Evolutionary conservation across 331 rosid species (phyloP).

Genomic region (Prunus yedoensis): DNA sequence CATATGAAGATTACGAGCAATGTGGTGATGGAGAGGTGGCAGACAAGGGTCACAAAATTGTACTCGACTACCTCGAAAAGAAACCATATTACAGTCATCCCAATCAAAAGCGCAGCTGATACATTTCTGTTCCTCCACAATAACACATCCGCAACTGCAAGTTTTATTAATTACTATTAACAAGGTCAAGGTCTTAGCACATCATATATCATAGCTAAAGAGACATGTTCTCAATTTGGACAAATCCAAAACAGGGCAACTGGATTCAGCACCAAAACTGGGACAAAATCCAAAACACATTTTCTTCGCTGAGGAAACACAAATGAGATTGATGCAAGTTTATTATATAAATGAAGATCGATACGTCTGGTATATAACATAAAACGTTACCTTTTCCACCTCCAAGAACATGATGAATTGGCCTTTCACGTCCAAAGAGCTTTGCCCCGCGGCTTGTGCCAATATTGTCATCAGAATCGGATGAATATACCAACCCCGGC

Average conservation of each 20-base stretch:
- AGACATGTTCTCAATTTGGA: too few relatives aligned
- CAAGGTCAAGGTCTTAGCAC: too few relatives aligned
- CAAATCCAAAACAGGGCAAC: too few relatives aligned
- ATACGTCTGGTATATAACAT: background rate
- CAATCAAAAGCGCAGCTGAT: too few relatives aligned
- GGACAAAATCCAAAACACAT: too few relatives aligned
- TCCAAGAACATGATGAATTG: constrained; percentile 59
- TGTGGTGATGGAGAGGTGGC: constrained; percentile 58
- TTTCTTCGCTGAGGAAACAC: too few relatives aligned
- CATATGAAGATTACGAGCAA: constrained; percentile 63
- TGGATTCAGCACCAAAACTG: too few relatives aligned
- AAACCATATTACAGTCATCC: too few relatives aligned
- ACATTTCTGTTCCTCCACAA: too few relatives aligned
- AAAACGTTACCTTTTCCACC: constrained; percentile 63
- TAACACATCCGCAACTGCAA: constrained; percentile 26
- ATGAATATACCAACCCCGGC: constrained; percentile 21
- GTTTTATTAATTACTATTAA: background rate
- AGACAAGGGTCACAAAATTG: constrained; percentile 49
- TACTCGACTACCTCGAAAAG: too few relatives aligned
- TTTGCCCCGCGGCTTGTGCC: constrained; percentile 8
- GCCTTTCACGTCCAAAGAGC: constrained; percentile 56
- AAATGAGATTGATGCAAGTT: too few relatives aligned
- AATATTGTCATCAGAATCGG: constrained; percentile 43
- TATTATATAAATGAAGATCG: background rate
- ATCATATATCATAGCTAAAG: too few relatives aligned